Conservation (phyloP, 495 filamentous ascomycete species). For the Emericellopsis terricola region DNA sequence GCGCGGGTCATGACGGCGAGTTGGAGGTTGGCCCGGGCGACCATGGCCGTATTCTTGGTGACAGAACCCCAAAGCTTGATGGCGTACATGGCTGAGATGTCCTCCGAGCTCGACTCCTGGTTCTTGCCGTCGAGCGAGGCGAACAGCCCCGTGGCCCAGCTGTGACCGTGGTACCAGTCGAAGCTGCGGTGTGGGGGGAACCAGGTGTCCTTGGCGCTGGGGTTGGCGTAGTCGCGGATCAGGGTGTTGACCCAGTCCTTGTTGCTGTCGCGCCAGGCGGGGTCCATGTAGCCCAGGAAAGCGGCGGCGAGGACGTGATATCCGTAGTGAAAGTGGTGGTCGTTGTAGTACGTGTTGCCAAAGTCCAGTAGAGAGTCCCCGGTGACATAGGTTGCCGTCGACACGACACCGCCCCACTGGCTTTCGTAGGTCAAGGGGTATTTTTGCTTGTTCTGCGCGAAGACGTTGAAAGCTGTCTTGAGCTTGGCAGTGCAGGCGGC, state of each 20-base stretch:
- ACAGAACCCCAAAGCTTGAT: constrained; percentile 87
- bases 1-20: constrained; percentile 54
- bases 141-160: constrained; percentile 91
- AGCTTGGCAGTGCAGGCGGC: constrained; percentile 44
- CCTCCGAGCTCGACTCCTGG: constrained; percentile 81
- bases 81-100: constrained; percentile 73
- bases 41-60: constrained; percentile 59
- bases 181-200: constrained; percentile 82
- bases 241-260: constrained; percentile 66
- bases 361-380: constrained; percentile 58
- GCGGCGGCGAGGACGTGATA: constrained; percentile 88
- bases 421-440: constrained; percentile 67
- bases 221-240: constrained; percentile 64
- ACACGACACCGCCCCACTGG: constrained; percentile 77
- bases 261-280: constrained; percentile 53
- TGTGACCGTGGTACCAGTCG: constrained; percentile 92
- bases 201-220: constrained; percentile 44
- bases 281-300: constrained; percentile 66
- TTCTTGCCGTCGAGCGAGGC: constrained; percentile 69
- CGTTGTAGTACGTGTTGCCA: constrained; percentile 78
- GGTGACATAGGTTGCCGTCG: constrained; percentile 57
- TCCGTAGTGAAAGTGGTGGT: constrained; percentile 87
- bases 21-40: constrained; percentile 69
- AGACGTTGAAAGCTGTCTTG: constrained; percentile 59
- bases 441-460: constrained; percentile 57